Evolutionary conservation across 106 monocot genomes (phyloP).

Genomic region (Apostasia shenzhenica): DNA sequence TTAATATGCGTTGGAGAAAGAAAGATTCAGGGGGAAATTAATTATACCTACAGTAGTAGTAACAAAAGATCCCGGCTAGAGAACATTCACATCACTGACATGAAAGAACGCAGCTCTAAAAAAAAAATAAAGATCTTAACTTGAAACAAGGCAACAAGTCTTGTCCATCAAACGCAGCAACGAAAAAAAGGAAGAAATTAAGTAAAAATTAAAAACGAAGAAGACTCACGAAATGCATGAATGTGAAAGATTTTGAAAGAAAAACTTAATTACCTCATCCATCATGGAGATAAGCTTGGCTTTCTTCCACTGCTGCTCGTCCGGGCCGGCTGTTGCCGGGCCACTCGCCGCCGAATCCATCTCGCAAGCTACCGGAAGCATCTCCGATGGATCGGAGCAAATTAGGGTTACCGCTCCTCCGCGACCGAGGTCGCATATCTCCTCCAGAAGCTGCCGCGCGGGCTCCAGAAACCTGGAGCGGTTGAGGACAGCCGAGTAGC

Average conservation of each 20-base stretch:
- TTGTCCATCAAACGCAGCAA: neutral
- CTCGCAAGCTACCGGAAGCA: slow-evolving; percentile 6
- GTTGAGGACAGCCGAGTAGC: slow-evolving; percentile 57
- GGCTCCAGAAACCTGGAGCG: slow-evolving; percentile 64
- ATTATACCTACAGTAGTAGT: too few species aligned
- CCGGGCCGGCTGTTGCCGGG: neutral
- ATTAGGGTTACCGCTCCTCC: neutral
- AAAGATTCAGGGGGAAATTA: too few species aligned
- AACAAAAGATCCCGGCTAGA: too few species aligned
- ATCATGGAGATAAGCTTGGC: slow-evolving; percentile 72
- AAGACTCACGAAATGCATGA: too few species aligned
- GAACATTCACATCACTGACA: too few species aligned
- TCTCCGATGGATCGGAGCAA: slow-evolving; percentile 16
- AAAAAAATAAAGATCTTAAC: neutral
- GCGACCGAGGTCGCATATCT: slow-evolving; percentile 38
- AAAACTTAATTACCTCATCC: slow-evolving; percentile 45
- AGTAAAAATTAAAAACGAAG: neutral
- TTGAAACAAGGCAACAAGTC: neutral
- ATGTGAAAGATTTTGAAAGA: too few species aligned
- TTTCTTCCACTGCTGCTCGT: slow-evolving; percentile 58
- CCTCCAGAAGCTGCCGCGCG: slow-evolving; percentile 57
- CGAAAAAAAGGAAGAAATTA: neutral
- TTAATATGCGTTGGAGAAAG: too few species aligned
- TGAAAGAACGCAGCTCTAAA: neutral
- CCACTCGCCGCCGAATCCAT: slow-evolving; percentile 6